A percentile compares a stretch with the other conserved stretches of the same genome.
Evolutionary conservation across 2,329 filamentous ascomycete species (phyloP).

Genomic region (Botrytis elliptica): DNA sequence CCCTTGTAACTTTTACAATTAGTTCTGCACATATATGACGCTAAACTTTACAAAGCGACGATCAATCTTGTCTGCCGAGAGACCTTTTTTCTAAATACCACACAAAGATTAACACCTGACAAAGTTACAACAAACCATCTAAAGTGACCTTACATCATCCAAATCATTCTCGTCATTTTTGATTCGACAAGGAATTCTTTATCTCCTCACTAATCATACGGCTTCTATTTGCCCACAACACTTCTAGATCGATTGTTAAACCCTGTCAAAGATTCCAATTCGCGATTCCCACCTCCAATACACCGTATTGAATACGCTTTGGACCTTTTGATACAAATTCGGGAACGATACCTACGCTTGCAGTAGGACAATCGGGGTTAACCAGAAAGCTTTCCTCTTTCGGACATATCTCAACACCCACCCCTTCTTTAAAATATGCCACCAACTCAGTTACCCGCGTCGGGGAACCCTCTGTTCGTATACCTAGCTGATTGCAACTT

Average conservation of each 20-base stretch:
- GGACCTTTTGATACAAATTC: background rate
- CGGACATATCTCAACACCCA: background rate
- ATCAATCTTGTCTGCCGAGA: conserved; percentile 5
- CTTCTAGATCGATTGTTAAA: background rate
- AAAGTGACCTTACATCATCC: background rate
- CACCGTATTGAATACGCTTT: background rate
- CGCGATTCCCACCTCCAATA: background rate
- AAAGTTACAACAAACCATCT: background rate
- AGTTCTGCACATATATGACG: background rate
- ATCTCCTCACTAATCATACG: background rate
- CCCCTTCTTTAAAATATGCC: conserved; percentile 35
- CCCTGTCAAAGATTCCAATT: background rate
- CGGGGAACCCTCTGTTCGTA: conserved; percentile 47
- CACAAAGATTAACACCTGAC: background rate
- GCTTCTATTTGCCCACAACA: background rate
- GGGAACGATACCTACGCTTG: background rate
- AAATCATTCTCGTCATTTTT: background rate
- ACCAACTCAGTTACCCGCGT: conserved; percentile 43
- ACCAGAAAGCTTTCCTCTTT: background rate
- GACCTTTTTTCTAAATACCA: background rate
- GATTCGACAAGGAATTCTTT: background rate
- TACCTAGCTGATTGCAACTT: conserved; percentile 20
- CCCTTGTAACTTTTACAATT: background rate
- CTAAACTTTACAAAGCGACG: background rate
- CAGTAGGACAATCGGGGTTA: background rate